phyloP scores from a whole-genome alignment of 192 early-diverging fungal species.

The Phycomyces blakesleeanus region DNA sequence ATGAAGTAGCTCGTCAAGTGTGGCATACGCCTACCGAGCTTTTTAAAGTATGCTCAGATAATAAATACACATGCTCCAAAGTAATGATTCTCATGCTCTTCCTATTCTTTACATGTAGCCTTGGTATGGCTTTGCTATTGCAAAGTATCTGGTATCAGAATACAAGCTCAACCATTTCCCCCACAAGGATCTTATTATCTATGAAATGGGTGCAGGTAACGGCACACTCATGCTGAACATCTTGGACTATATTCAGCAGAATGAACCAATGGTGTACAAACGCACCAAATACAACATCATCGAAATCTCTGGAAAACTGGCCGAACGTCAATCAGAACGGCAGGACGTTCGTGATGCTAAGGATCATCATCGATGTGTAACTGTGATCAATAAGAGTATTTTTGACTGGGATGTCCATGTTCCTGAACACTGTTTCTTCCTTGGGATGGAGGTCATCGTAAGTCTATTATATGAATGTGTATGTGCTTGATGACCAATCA shows the following conservation, averaged over 20 bases:
- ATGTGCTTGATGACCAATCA: no score
- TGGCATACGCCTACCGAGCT: conserved; percentile 99
- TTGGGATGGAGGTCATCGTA: conserved; percentile 96
- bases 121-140: conserved; percentile 91
- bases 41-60: conserved; percentile 58
- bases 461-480: conserved; percentile 6
- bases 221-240: conserved; percentile 94
- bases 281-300: conserved; percentile 83
- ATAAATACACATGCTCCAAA: not conserved
- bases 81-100: not conserved
- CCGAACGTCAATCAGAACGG: conserved; percentile 57
- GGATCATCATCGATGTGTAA: conserved; percentile 55
- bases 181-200: conserved; percentile 74
- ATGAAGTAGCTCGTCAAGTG: conserved; percentile 79
- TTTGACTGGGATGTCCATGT: conserved; percentile 83
- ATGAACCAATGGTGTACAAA: conserved; percentile 76
- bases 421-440: conserved; percentile 78
- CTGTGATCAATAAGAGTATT: conserved; percentile 86
- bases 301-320: conserved; percentile 87
- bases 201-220: conserved; percentile 96
- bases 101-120: conserved; percentile 49
- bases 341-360: conserved; percentile 41
- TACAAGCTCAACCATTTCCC: conserved; percentile 61
- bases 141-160: conserved; percentile 80
- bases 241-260: conserved; percentile 77